Evolutionary conservation across 306 rosid genomes (phyloP), one percentile per base, ranked within the genome.

Genomic region (Rosa chinensis): DNA sequence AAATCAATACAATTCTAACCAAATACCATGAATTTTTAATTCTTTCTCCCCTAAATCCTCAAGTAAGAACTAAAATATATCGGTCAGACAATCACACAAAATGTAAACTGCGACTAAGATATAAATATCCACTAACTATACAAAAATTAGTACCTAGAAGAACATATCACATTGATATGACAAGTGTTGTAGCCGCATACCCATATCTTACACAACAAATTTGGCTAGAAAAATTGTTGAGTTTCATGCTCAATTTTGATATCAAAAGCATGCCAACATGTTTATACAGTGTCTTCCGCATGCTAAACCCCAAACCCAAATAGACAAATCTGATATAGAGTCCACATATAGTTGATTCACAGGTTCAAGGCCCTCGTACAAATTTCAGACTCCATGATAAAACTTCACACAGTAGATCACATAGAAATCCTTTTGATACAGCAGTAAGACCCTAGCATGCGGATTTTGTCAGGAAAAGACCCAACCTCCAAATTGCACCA

Each of bases 321-420:
- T 53, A 73, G 66, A 39, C 6, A 12, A 17, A 73, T n/a, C 66
- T 52, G 64, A 73, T 37, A 37, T 10, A 72, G 48, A 40, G 40
- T n/a, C 77, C 37, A 53, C 66, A 53, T 35, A 52, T 35, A 50
- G 63, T 47, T 73, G 77, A 73, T 73, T 61, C 37, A 55, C 50
- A 73, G 77, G 6, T 37, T 37, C 20, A 55, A 53, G 20, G 66
- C 49, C 40, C 66, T 55, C 39, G 14, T 10, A 20, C 32, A 42
- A 42, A 68, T 39, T 42, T 17, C 35, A 68, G 18, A 68, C 77
- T 18, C 23, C 66, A 37, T 13, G 10, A 44, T 12, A 55, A 37
- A 11, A 55, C 52, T 56, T 40, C 66, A 73, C 6, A 37, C 10
- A 1, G 7, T 28, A 49, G 75, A 49, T 72, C 62, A 28, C 43